Evolutionary conservation across 2,329 filamentous ascomycete genomes (phyloP).

Genomic region (Coniella vitis): DNA sequence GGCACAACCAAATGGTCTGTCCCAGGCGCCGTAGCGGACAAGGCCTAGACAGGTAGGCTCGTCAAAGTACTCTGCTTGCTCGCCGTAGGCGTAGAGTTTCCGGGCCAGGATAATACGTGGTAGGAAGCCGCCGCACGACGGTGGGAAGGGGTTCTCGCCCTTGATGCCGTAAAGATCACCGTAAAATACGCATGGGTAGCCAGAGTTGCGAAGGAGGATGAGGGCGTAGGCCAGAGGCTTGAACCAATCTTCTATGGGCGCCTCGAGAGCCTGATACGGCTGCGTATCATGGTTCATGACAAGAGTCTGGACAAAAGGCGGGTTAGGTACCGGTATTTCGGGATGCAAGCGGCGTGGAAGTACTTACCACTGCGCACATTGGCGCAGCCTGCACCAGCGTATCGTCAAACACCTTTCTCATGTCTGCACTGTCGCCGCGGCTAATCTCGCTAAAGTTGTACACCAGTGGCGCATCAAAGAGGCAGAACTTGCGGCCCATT

Average conservation of each 20-base stretch:
- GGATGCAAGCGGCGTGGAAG: not conserved
- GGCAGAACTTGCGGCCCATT: slow-evolving; percentile 50
- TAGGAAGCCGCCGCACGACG: slow-evolving; percentile 47
- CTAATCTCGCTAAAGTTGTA: slow-evolving; percentile 60
- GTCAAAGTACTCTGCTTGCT: slow-evolving; percentile 58
- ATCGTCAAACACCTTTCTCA: slow-evolving; percentile 56
- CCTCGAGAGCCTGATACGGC: slow-evolving; percentile 35
- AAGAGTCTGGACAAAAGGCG: slow-evolving; percentile 42
- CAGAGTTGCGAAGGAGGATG: slow-evolving; percentile 57
- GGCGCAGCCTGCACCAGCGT: slow-evolving; percentile 44
- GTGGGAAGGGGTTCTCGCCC: slow-evolving; percentile 37
- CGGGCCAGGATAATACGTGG: slow-evolving; percentile 54
- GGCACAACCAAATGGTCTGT: slow-evolving; percentile 43
- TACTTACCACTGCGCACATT: slow-evolving; percentile 28
- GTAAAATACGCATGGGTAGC: slow-evolving; percentile 64
- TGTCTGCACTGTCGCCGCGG: slow-evolving; percentile 47
- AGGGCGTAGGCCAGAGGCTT: slow-evolving; percentile 66
- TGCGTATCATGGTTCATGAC: slow-evolving; percentile 68
- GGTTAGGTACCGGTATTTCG: not conserved
- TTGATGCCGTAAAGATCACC: slow-evolving; percentile 62
- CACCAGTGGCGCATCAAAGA: slow-evolving; percentile 64
- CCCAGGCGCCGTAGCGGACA: slow-evolving; percentile 42
- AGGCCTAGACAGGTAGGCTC: slow-evolving; percentile 56
- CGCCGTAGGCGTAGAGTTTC: slow-evolving; percentile 60
- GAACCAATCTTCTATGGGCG: slow-evolving; percentile 58